phyloP scores from a whole-genome alignment of 306 rosid genomes.

The Gastrolobium bilobum region DNA sequence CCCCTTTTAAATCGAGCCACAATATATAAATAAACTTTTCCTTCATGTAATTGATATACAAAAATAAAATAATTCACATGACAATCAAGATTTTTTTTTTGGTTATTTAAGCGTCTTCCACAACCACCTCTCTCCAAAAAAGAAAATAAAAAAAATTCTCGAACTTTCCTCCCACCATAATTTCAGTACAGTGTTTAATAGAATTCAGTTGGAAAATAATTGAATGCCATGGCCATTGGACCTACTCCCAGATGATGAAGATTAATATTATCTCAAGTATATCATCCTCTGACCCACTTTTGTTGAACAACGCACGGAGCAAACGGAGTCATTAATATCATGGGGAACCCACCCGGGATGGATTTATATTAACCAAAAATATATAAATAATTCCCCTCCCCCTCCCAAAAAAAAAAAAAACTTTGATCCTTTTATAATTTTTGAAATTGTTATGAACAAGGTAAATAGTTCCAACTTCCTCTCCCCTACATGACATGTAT shows the following conservation, averaged over 20 bases:
- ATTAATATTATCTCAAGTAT: not conserved
- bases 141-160: not conserved
- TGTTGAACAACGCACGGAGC: conserved; percentile 1
- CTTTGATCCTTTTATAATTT: too few relatives aligned
- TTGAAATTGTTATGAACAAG: too few relatives aligned
- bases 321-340: conserved; percentile 21
- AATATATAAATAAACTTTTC: not conserved
- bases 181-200: not conserved
- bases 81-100: not conserved
- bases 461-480: too few relatives aligned
- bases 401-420: too few relatives aligned
- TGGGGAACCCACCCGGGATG: not conserved
- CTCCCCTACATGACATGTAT: too few relatives aligned
- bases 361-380: not conserved
- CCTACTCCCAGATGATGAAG: conserved; percentile 13
- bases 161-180: not conserved
- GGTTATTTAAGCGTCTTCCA: not conserved
- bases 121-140: not conserved
- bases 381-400: not conserved
- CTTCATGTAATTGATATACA: too few relatives aligned
- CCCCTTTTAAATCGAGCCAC: not conserved
- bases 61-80: not conserved
- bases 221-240: conserved; percentile 5
- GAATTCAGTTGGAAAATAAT: conserved; percentile 16
- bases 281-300: conserved; percentile 22